Conservation (phyloP, 306 rosid genomes). For the Vigna nakashimae region DNA sequence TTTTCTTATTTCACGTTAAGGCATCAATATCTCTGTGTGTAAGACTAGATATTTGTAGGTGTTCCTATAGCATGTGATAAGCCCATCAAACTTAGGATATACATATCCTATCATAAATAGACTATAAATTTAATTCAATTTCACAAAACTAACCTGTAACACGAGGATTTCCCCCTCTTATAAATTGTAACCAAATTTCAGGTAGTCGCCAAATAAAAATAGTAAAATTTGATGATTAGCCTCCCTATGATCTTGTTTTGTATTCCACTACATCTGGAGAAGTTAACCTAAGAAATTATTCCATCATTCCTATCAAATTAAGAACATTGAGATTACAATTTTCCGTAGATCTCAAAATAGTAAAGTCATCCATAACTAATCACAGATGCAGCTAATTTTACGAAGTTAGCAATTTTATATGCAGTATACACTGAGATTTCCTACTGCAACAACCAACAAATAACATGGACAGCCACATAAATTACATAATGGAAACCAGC, state of each 20-base stretch:
- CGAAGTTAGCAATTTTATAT: background rate
- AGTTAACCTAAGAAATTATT: background rate
- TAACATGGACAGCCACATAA: slow-evolving; percentile 27
- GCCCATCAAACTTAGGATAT: no score
- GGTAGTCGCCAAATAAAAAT: background rate
- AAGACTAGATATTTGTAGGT: no score
- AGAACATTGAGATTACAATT: slow-evolving; percentile 6
- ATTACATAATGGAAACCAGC: slow-evolving; percentile 35
- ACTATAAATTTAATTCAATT: no score
- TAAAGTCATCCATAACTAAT: slow-evolving; percentile 23
- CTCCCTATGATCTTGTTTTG: background rate
- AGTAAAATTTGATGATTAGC: background rate
- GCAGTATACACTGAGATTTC: background rate
- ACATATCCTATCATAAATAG: no score
- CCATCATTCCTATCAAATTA: slow-evolving; percentile 21
- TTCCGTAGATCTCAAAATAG: background rate
- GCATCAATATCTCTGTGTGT: no score
- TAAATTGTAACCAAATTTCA: background rate
- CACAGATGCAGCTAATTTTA: background rate
- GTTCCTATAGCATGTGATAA: no score
- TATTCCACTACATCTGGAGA: background rate
- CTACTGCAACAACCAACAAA: slow-evolving; percentile 15
- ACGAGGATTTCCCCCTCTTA: no score
- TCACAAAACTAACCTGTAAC: no score
- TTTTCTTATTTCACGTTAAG: no score